A percentile compares a stretch with the other conserved stretches of the same genome.
phyloP scores from a whole-genome alignment of 208 protist species.

The Trypanosoma melophagium region DNA sequence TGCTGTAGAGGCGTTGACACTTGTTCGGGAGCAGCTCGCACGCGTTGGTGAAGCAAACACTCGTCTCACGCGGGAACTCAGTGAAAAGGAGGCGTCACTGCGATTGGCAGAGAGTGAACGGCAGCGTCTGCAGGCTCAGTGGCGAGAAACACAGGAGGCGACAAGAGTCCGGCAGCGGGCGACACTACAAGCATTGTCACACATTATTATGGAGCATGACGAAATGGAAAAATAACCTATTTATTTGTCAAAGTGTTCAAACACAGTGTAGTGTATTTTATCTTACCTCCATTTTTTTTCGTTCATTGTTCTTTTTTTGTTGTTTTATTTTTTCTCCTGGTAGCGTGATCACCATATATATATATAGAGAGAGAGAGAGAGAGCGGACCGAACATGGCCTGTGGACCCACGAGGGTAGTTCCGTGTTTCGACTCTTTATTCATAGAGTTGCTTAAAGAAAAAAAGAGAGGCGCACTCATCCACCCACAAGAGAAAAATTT shows the following conservation, averaged over 20 bases:
- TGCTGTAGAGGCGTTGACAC: constrained; percentile 25
- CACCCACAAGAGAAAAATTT: no score
- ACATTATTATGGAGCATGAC: constrained; percentile 34
- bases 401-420: no score
- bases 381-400: no score
- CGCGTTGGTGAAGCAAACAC: constrained; percentile 22
- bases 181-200: constrained; percentile 55
- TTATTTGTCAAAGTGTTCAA: no score
- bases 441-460: no score
- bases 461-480: no score
- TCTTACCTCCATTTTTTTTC: not conserved
- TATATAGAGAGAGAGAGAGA: not conserved
- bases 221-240: not conserved
- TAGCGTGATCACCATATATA: not conserved
- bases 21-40: constrained; percentile 23
- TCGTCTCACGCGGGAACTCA: constrained; percentile 19
- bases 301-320: not conserved
- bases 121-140: constrained; percentile 28
- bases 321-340: not conserved
- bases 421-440: no score
- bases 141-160: constrained; percentile 39
- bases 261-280: no score
- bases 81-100: constrained; percentile 23
- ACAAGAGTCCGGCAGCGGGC: constrained; percentile 43
- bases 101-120: constrained; percentile 17